These are phyloP conservation scores for Cantharellus anzutake DNA, from an alignment of 768 basidiomycete species.

Conservation along the genomic window DNA sequence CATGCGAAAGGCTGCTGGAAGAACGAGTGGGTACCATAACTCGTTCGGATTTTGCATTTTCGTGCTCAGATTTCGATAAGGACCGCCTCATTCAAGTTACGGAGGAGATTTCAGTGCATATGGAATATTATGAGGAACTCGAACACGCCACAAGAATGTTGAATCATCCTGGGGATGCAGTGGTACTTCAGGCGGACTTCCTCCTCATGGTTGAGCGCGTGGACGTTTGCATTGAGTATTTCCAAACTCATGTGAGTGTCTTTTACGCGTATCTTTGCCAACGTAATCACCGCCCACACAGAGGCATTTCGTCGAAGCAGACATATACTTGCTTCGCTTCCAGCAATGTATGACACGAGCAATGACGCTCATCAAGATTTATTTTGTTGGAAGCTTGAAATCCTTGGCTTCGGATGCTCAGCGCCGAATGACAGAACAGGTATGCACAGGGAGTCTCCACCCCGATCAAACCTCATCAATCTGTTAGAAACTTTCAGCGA, in stretches of 20 bases:
- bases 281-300: conserved; percentile 16
- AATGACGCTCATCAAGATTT: conserved; percentile 97
- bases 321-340: conserved; percentile 87
- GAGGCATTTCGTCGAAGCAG: conserved; percentile 84
- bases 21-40: conserved; percentile 49
- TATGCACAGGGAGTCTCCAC: conserved; percentile 12
- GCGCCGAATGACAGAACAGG: conserved; percentile 59
- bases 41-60: neutral
- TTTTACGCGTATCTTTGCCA: neutral
- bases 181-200: conserved; percentile 83
- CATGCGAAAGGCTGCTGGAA: conserved; percentile 74
- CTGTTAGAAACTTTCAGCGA: conserved; percentile 50
- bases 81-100: conserved; percentile 59
- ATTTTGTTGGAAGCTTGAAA: conserved; percentile 71
- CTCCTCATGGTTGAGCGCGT: conserved; percentile 91
- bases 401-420: conserved; percentile 62
- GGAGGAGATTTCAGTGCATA: conserved; percentile 58
- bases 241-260: conserved; percentile 60
- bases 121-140: conserved; percentile 90
- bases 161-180: conserved; percentile 80
- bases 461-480: neutral
- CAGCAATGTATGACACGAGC: conserved; percentile 96
- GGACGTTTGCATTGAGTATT: conserved; percentile 83
- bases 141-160: conserved; percentile 86
- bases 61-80: conserved; percentile 13